A percentile compares a stretch with the other conserved stretches of the same genome.
These are phyloP conservation scores for Gastrolobium bilobum DNA, from an alignment of 306 rosid genomes.

Conservation along the genomic window DNA sequence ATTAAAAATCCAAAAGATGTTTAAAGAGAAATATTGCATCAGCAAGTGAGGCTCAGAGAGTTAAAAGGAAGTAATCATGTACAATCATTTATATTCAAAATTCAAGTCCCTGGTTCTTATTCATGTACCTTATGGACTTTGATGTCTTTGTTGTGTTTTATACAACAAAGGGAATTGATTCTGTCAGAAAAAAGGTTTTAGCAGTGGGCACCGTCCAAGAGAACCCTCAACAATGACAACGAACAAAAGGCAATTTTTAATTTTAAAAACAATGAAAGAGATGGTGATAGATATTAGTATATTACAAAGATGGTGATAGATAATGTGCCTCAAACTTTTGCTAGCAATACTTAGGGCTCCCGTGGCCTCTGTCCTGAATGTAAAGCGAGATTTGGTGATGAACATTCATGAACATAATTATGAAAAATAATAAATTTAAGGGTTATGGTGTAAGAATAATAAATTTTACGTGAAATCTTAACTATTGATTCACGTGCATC, in stretches of 20 bases:
- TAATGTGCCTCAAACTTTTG: no score
- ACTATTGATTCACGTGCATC: no score
- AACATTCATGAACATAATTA: no score
- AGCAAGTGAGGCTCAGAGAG: conserved; percentile 48
- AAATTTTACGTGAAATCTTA: no score
- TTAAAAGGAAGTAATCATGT: conserved; percentile 38
- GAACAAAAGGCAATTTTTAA: no score
- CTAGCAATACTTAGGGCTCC: no score
- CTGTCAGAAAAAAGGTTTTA: background rate
- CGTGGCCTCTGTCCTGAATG: no score
- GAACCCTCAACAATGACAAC: background rate
- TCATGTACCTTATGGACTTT: background rate
- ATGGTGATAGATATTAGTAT: background rate
- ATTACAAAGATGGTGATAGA: no score
- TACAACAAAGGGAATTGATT: background rate
- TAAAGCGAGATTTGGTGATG: no score
- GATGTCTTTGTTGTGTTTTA: background rate
- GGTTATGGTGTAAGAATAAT: no score
- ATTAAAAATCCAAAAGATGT: conserved; percentile 48
- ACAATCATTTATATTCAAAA: conserved; percentile 14
- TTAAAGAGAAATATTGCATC: conserved; percentile 64
- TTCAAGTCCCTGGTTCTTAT: background rate
- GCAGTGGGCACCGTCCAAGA: conserved; percentile 33
- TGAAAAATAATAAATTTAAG: no score
- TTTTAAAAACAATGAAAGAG: no score